A percentile compares a stretch with the other conserved stretches of the same genome.
phyloP scores from a whole-genome alignment of 1,139 yeast species.

The Saccharomyces hybrid region DNA sequence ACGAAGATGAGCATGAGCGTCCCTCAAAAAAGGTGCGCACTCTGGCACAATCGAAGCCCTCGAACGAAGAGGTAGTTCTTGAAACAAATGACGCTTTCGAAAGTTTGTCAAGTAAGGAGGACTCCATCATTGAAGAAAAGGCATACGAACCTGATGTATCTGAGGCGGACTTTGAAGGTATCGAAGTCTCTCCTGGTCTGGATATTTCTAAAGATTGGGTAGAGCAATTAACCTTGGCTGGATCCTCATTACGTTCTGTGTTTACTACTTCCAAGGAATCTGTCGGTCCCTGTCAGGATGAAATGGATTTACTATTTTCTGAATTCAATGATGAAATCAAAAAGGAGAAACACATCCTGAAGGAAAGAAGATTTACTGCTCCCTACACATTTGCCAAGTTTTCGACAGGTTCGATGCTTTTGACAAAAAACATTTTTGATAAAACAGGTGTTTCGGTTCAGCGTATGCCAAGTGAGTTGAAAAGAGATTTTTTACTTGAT shows the following conservation, averaged over 20 bases:
- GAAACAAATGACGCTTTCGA: neutral
- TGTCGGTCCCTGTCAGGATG: constrained; percentile 21
- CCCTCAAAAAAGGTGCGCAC: constrained; percentile 1
- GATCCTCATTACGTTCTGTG: constrained; percentile 43
- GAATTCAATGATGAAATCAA: constrained; percentile 36
- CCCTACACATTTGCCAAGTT: constrained; percentile 25
- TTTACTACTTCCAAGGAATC: constrained; percentile 32
- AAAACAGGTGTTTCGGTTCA: constrained; percentile 8
- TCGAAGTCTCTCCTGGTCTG: constrained; percentile 37
- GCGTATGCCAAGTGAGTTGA: neutral
- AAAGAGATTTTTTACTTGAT: constrained; percentile 5
- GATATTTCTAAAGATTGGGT: constrained; percentile 57
- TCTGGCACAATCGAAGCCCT: neutral
- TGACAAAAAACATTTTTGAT: constrained; percentile 10
- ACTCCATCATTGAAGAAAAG: constrained; percentile 41
- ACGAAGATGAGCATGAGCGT: constrained; percentile 34
- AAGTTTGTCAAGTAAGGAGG: neutral
- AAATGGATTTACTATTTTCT: constrained; percentile 43
- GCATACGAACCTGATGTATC: constrained; percentile 58
- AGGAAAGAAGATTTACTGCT: constrained; percentile 24
- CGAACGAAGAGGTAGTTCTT: neutral
- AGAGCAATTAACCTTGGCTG: constrained; percentile 52
- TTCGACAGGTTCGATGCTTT: constrained; percentile 17
- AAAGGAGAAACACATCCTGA: constrained; percentile 23
- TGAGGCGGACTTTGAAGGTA: constrained; percentile 38